A percentile compares a stretch with the other conserved stretches of the same genome.
These are phyloP conservation scores for Penicillium sp. DNA, from an alignment of 2,329 filamentous ascomycete genomes.

Conservation along the genomic window DNA sequence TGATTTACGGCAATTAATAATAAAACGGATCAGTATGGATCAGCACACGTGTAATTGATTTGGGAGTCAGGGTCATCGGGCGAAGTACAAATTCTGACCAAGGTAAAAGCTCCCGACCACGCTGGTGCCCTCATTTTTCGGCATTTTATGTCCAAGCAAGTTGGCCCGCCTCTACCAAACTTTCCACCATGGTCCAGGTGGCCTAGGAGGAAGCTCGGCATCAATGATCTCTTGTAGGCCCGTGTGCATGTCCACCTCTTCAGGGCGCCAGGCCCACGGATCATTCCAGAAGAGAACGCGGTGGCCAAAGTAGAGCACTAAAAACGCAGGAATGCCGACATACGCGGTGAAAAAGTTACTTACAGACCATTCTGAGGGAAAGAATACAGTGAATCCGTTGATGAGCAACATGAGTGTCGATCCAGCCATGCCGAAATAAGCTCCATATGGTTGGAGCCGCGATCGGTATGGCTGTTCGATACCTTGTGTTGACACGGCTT, in stretches of 20 bases:
- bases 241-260: constrained; percentile 55
- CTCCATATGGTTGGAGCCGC: constrained; percentile 63
- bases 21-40: too few species aligned
- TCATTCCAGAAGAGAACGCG: constrained; percentile 49
- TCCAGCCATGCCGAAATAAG: constrained; percentile 57
- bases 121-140: too few species aligned
- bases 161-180: constrained; percentile 19
- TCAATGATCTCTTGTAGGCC: constrained; percentile 55
- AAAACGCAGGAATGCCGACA: constrained; percentile 64
- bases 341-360: constrained; percentile 66
- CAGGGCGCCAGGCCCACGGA: constrained; percentile 51
- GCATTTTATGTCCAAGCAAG: too few species aligned
- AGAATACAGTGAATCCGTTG: constrained; percentile 75
- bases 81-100: too few species aligned
- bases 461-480: constrained; percentile 55
- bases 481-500: constrained; percentile 47
- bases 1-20: neutral
- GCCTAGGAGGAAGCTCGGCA: constrained; percentile 37
- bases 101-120: too few species aligned
- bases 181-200: constrained; percentile 34
- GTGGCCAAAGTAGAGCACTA: constrained; percentile 55
- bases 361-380: constrained; percentile 62
- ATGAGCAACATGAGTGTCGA: constrained; percentile 64
- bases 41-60: too few species aligned
- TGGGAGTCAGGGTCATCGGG: too few species aligned